Conservation (phyloP, 305 asterid species). For the Euphrasia arctica region DNA sequence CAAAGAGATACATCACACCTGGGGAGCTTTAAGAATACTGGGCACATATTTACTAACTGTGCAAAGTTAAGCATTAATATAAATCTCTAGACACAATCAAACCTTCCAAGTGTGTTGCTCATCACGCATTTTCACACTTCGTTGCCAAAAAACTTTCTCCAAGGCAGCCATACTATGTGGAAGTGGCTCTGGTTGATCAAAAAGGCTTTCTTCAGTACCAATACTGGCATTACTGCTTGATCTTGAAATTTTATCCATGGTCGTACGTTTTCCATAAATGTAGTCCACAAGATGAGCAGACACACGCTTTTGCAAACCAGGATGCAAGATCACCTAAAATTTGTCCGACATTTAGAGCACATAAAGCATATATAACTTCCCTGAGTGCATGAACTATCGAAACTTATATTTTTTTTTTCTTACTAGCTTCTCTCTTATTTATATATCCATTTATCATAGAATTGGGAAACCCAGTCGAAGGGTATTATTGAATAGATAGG, state of each 20-base stretch:
- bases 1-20: slow-evolving; percentile 8
- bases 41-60: slow-evolving; percentile 13
- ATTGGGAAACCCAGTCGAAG: slow-evolving; percentile 10
- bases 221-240: slow-evolving; percentile 59
- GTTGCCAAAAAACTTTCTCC: slow-evolving; percentile 53
- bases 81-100: slow-evolving; percentile 30
- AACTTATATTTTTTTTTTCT: background rate
- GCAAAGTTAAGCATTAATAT: slow-evolving; percentile 14
- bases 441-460: background rate
- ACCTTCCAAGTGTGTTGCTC: slow-evolving; percentile 92
- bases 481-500: slow-evolving; percentile 5
- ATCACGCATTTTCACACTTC: slow-evolving; percentile 59
- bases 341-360: slow-evolving; percentile 23
- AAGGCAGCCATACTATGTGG: slow-evolving; percentile 46
- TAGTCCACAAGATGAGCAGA: slow-evolving; percentile 52
- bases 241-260: slow-evolving; percentile 43
- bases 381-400: slow-evolving; percentile 8
- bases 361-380: slow-evolving; percentile 18
- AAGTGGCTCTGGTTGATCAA: slow-evolving; percentile 66
- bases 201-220: slow-evolving; percentile 68
- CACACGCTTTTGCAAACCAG: slow-evolving; percentile 60
- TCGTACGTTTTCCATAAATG: slow-evolving; percentile 57
- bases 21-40: slow-evolving; percentile 20
- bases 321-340: slow-evolving; percentile 72
- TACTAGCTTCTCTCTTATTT: slow-evolving; percentile 7